Evolutionary conservation across 2,329 filamentous ascomycete species (phyloP).

Genomic region (Colletotrichum lupini): DNA sequence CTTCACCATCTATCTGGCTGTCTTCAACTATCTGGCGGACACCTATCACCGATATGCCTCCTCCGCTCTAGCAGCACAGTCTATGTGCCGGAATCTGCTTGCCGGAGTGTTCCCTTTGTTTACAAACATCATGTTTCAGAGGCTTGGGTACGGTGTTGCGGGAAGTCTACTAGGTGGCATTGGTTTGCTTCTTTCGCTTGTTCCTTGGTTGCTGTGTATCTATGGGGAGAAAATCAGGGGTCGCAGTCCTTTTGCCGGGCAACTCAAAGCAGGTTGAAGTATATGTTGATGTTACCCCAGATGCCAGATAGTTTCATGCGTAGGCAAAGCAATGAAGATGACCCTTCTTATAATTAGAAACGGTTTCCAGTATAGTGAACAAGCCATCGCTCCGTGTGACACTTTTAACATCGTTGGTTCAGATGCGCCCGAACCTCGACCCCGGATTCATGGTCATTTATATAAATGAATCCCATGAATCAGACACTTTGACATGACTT

Average conservation of each 20-base stretch:
- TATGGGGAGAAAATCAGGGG: constrained; percentile 72
- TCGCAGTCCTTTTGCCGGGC: constrained; percentile 69
- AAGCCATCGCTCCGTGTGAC: no score
- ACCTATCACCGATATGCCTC: constrained; percentile 75
- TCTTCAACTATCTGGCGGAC: constrained; percentile 77
- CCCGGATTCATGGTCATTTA: no score
- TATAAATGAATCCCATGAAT: no score
- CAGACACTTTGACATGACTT: no score
- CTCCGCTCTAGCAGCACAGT: constrained; percentile 74
- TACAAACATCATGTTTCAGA: constrained; percentile 61
- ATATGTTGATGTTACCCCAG: neutral
- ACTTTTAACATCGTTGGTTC: no score
- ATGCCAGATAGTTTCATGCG: neutral
- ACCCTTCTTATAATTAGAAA: no score
- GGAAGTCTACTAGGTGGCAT: constrained; percentile 71
- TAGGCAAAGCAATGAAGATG: neutral
- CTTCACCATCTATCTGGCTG: constrained; percentile 74
- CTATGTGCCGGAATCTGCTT: constrained; percentile 73
- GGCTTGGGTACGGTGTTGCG: constrained; percentile 68
- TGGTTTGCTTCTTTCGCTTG: constrained; percentile 64
- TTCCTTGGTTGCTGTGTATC: constrained; percentile 75
- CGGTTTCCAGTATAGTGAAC: no score
- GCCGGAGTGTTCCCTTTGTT: constrained; percentile 71
- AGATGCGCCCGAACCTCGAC: no score
- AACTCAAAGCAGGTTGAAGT: neutral